A percentile compares a stretch with the other conserved stretches of the same genome.
Conservation (phyloP, 441 rosid genomes). For the Pelargonium citronellum region DNA sequence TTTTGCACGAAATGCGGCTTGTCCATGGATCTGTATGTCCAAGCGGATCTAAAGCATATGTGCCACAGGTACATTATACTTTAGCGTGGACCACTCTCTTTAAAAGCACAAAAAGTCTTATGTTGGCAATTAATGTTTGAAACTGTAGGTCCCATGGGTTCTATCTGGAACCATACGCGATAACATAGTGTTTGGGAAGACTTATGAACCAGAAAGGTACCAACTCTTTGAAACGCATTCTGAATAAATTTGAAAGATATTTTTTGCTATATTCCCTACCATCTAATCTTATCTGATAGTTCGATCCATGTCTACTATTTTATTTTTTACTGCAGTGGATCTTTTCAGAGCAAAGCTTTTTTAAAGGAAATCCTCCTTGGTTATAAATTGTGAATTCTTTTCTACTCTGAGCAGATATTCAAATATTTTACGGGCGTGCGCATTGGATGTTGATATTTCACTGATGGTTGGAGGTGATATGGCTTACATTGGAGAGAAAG, state of each 20-base stretch:
- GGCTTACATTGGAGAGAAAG: conserved; percentile 86
- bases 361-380: conserved; percentile 5
- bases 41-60: conserved; percentile 68
- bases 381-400: conserved; percentile 12
- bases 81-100: conserved; percentile 15
- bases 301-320: background rate
- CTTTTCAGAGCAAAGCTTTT: background rate
- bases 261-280: background rate
- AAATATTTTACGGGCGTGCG: conserved; percentile 61
- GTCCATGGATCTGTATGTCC: conserved; percentile 54
- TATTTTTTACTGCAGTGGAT: background rate
- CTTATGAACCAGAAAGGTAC: conserved; percentile 63
- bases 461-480: conserved; percentile 77
- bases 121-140: conserved; percentile 19
- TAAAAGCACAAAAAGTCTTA: conserved; percentile 20
- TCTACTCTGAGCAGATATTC: conserved; percentile 46
- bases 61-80: conserved; percentile 67
- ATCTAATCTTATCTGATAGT: background rate
- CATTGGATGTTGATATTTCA: conserved; percentile 77
- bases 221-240: background rate
- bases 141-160: conserved; percentile 83
- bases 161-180: conserved; percentile 83
- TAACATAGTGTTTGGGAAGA: conserved; percentile 68
- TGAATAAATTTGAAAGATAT: background rate
- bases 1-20: conserved; percentile 66